Evolutionary conservation across 2,329 filamentous ascomycete genomes (phyloP).

Genomic region (Diplodia seriata): DNA sequence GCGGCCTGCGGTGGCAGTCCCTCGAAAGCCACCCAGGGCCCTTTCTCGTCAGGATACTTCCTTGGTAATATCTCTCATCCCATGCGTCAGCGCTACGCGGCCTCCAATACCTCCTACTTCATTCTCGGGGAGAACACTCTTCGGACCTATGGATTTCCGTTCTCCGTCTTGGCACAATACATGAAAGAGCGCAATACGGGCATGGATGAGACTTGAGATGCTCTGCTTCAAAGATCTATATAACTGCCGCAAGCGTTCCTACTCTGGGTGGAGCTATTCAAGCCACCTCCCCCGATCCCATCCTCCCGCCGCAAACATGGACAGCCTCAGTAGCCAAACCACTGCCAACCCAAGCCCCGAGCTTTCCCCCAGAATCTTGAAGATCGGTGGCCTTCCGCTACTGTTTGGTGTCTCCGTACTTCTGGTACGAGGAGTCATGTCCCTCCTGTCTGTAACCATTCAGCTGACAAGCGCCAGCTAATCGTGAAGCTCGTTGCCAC

Average conservation of each 20-base stretch:
- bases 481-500: not conserved
- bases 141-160: not conserved
- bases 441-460: not conserved
- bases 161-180: not conserved
- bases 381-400: not conserved
- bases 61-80: not conserved
- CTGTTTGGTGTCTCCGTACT: not conserved
- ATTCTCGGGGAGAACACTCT: not conserved
- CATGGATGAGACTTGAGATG: not conserved
- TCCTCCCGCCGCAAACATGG: not conserved
- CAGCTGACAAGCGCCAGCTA: not conserved
- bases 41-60: not conserved
- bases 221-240: not conserved
- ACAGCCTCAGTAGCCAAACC: not conserved
- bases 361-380: not conserved
- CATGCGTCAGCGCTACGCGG: not conserved
- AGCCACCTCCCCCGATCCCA: not conserved
- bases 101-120: not conserved
- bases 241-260: not conserved
- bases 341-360: not conserved
- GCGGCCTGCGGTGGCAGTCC: too few species aligned
- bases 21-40: not conserved
- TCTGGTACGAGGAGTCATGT: not conserved
- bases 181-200: not conserved
- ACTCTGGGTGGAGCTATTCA: not conserved